Percentiles rank a stretch among this genome's conserved stretches.
phyloP scores from a whole-genome alignment of 306 rosid genomes.

The Astragalus glycyphyllos region DNA sequence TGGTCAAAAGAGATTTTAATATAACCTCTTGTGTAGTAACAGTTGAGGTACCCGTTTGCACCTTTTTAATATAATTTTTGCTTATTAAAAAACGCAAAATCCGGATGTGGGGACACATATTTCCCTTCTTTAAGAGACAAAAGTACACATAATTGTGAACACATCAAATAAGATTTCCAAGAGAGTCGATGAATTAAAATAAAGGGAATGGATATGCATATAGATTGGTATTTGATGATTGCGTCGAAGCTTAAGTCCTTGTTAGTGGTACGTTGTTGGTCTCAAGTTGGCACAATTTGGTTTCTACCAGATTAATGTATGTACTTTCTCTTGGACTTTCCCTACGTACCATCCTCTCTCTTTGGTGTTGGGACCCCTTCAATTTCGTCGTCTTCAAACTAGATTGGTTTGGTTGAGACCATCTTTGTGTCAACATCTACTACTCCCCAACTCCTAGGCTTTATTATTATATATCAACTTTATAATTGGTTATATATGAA shows the following conservation, averaged over 20 bases:
- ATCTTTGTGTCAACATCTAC: slow-evolving; percentile 42
- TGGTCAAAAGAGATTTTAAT: no score
- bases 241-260: slow-evolving; percentile 42
- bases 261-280: slow-evolving; percentile 40
- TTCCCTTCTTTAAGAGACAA: slow-evolving; percentile 37
- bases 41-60: no score
- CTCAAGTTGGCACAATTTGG: slow-evolving; percentile 35
- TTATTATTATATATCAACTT: neutral
- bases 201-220: slow-evolving; percentile 36
- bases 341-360: slow-evolving; percentile 29
- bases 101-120: slow-evolving; percentile 40
- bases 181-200: slow-evolving; percentile 10
- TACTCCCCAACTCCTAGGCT: neutral
- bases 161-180: slow-evolving; percentile 1
- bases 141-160: slow-evolving; percentile 35
- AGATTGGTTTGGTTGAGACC: slow-evolving; percentile 21
- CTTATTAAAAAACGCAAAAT: no score
- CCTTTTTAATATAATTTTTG: no score
- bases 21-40: no score
- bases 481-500: slow-evolving; percentile 9
- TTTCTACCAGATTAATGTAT: slow-evolving; percentile 22
- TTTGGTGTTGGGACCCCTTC: slow-evolving; percentile 1
- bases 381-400: slow-evolving; percentile 45
- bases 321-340: slow-evolving; percentile 40
- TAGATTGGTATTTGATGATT: slow-evolving; percentile 42